Percentiles rank a stretch among this genome's conserved stretches.
Evolutionary conservation across 768 basidiomycete species (phyloP).

Genomic region (Lepiota brunneoincarnata): DNA sequence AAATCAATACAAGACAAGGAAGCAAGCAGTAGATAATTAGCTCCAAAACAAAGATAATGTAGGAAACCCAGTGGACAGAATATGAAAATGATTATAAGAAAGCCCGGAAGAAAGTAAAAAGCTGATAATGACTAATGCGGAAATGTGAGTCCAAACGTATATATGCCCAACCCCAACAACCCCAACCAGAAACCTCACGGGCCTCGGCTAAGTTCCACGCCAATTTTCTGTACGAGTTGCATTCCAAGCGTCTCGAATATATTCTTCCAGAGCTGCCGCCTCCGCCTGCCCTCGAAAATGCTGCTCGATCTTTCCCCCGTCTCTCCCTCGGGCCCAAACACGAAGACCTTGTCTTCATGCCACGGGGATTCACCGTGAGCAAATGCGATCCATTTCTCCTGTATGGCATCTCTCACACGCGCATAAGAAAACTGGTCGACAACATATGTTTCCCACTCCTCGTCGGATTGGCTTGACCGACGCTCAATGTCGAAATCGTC

Average conservation of each 20-base stretch:
- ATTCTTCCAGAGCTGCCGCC: slow-evolving; percentile 59
- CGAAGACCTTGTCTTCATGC: slow-evolving; percentile 66
- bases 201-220: slow-evolving; percentile 70
- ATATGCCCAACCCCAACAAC: no score
- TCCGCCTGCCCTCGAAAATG: slow-evolving; percentile 66
- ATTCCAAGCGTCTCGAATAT: slow-evolving; percentile 68
- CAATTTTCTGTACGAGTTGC: slow-evolving; percentile 68
- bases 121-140: no score
- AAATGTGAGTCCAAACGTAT: no score
- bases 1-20: no score
- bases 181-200: slow-evolving; percentile 35
- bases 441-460: slow-evolving; percentile 52
- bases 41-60: no score
- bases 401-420: slow-evolving; percentile 68
- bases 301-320: slow-evolving; percentile 64
- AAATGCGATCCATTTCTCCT: slow-evolving; percentile 73
- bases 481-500: slow-evolving; percentile 10
- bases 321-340: slow-evolving; percentile 83
- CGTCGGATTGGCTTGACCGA: slow-evolving; percentile 9
- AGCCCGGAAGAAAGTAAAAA: no score
- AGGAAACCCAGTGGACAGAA: no score
- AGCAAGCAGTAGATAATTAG: no score
- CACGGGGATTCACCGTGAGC: slow-evolving; percentile 74
- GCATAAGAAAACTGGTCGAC: slow-evolving; percentile 68
- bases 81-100: no score